Base-by-base conservation (phyloP, 179 eudicot genomes). In the Carnegiea gigantea region DNA sequence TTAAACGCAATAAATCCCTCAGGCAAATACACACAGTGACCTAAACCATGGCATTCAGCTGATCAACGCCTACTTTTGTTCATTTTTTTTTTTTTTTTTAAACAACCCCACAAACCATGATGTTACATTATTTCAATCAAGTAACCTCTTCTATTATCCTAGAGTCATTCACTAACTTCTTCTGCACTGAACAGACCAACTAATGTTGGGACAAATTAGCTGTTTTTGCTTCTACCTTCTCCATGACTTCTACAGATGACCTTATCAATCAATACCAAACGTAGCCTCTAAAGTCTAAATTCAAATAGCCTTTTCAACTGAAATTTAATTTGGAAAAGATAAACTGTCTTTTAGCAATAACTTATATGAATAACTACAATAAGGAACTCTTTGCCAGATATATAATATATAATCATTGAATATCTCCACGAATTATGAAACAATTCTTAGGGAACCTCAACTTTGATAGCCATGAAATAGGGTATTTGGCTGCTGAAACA, bases 401-500 rank as follows among this genome's bases (percentile, higher is more conserved):
- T 70, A 70, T 18, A 44, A 44, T 28, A 70, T 30, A 20, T 68
- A 57, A 20, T 68, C 59, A 13, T 11, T 76, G 38, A 77, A 64
- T 23, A 77, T 70, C 84, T 74, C 76, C 62, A 51, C 36, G 24
- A 74, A 78, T 14, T n/a, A 64, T 75, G 46, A 17, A 11, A 62
- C 15, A 78, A 54, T 57, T 78, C 68, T 74, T 64, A 28, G 44
- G 73, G 78, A 26, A 77, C 79, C 82, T 78, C 30, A 74, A 51
- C 75, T 62, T 46, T 10, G 10, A n/a, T 30, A 76, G 40, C 73
- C 54, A 73, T 2, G 30, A 26, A 40, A 20, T 26, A 60, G 21
- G 70, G 30, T 62, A 62, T 18, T 60, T 44, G 40, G 70, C 59
- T 64, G 82, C 82, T 74, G 21, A 83, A 82, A 73, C 70, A 76